Base-by-base conservation (phyloP, 352 stramenopile species). In the Phytophthora foliorum region DNA sequence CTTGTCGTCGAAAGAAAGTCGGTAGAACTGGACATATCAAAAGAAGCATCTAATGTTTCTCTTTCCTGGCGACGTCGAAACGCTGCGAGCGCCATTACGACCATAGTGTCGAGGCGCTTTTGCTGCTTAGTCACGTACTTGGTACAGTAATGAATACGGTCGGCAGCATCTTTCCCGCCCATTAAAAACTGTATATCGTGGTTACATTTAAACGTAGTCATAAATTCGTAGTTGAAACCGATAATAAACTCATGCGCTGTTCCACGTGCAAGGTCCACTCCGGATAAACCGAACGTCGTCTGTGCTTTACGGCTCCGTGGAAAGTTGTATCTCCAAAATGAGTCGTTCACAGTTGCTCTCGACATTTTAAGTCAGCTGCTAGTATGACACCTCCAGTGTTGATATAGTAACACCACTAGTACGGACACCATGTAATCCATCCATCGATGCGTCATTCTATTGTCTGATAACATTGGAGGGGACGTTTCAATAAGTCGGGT, bases 391-490 rank as follows among this genome's bases (percentile, higher is more conserved):
- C 54, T 53, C 54, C 25, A 61, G 39, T 52, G 54, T 22, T 52
- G 54, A 38, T 61, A 53, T 1, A 61, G 41, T 10, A 44, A 5
- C 7, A 42, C 11, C 1, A 61, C 54, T 22, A 61, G 9, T 0
- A 44, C 27, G 3, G 54, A 52, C 25, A 61, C 54, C 39, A 61
- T 61, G n/a, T 51, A 60, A 60, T 60, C 39, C 38, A 60, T 60
- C 17, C 49, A 27, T 13, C 13, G 5, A 13, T 13, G 17, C 29
- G 29, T 19, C 49, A 56, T 46, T 46, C 39, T 46, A 24, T 24
- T 46, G 9, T 46, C 39, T 10, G 39, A 46, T 13, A 46, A 21
- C 31, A 45, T 56, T 3, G 29, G 49, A 27, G 29, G 29, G 9
- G 32, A 17, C 14, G 14, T 55, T 11, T 55, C 27, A 27, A 55